Conservation (phyloP, 2,329 filamentous ascomycete species). For the Xylariaceae sp. region DNA sequence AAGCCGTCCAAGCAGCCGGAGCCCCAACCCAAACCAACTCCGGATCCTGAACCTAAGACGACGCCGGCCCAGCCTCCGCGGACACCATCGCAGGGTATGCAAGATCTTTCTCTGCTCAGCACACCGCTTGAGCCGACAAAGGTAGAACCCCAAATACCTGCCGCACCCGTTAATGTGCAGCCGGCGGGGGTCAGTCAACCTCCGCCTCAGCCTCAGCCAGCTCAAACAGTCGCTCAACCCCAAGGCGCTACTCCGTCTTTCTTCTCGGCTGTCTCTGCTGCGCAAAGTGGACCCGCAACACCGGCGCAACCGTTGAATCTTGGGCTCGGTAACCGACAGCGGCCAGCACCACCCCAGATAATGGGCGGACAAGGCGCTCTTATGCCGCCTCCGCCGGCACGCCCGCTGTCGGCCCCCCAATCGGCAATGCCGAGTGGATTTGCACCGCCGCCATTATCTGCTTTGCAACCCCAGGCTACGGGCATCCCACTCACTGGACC, state of each 20-base stretch:
- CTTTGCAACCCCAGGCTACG: constrained; percentile 77
- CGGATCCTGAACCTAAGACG: constrained; percentile 56
- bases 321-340: constrained; percentile 52
- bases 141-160: constrained; percentile 31
- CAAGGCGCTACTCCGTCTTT: constrained; percentile 57
- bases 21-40: constrained; percentile 42
- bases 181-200: constrained; percentile 30
- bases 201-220: constrained; percentile 32
- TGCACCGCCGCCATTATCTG: constrained; percentile 48
- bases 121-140: constrained; percentile 52
- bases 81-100: constrained; percentile 40
- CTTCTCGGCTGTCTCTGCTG: constrained; percentile 44
- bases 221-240: constrained; percentile 40
- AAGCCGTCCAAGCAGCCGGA: constrained; percentile 67
- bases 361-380: constrained; percentile 58
- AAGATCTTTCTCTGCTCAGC: constrained; percentile 52
- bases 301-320: constrained; percentile 43
- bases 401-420: constrained; percentile 83
- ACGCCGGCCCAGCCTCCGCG: constrained; percentile 32
- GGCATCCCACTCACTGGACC: constrained; percentile 73
- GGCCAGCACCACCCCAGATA: constrained; percentile 65
- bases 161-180: constrained; percentile 32
- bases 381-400: constrained; percentile 70
- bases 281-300: constrained; percentile 39
- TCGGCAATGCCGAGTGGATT: constrained; percentile 72